A percentile compares a stretch with the other conserved stretches of the same genome.
These are phyloP conservation scores for Podila minutissima DNA, from an alignment of 192 early-diverging fungal species.

Conservation along the genomic window DNA sequence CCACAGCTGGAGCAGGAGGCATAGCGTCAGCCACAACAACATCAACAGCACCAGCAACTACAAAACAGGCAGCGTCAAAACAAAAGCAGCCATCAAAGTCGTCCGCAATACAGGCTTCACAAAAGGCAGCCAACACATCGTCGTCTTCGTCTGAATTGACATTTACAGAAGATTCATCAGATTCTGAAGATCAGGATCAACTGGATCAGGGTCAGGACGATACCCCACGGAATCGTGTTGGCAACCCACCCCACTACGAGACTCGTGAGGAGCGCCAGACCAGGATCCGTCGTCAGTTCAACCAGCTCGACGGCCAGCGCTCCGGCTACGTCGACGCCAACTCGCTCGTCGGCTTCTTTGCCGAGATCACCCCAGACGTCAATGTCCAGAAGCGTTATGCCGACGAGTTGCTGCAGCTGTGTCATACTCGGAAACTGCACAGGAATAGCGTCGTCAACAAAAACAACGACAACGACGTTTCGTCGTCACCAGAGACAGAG, in stretches of 20 bases:
- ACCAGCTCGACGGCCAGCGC: slow-evolving; percentile 20
- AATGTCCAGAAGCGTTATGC: slow-evolving; percentile 44
- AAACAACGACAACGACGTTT: neutral
- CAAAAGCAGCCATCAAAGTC: too few species aligned
- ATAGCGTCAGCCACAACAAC: too few species aligned
- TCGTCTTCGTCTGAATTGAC: slow-evolving; percentile 4
- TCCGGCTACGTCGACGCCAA: slow-evolving; percentile 38
- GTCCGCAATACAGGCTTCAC: neutral
- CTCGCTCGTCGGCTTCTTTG: slow-evolving; percentile 42
- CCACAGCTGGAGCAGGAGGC: too few species aligned
- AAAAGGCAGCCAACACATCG: neutral
- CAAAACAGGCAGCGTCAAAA: too few species aligned
- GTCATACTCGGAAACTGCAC: slow-evolving; percentile 25
- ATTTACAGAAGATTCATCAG: slow-evolving; percentile 5
- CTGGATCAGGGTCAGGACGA: neutral
- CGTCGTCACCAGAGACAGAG: neutral
- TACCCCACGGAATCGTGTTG: slow-evolving; percentile 10
- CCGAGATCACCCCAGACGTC: slow-evolving; percentile 29
- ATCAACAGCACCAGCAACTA: too few species aligned
- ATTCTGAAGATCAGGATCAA: neutral
- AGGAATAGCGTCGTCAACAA: slow-evolving; percentile 7
- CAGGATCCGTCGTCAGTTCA: slow-evolving; percentile 48
- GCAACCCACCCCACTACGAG: slow-evolving; percentile 38
- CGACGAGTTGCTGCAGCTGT: slow-evolving; percentile 45
- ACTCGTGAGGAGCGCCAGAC: slow-evolving; percentile 42